Conservation (phyloP, 2,329 filamentous ascomycete genomes). For the Penicillium sp. region DNA sequence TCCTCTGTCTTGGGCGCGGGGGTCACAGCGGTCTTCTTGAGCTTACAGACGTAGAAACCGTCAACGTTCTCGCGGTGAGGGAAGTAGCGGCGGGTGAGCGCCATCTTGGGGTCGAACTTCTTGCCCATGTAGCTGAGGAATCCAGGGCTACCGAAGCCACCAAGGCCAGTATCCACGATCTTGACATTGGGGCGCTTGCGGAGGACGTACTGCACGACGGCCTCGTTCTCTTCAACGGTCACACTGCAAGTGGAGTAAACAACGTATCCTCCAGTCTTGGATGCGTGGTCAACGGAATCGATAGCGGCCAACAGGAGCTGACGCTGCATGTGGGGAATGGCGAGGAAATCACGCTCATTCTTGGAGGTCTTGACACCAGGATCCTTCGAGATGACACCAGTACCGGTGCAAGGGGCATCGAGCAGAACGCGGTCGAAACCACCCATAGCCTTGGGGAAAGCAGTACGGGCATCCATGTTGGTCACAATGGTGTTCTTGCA, state of each 20-base stretch:
- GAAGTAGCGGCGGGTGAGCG: slow-evolving; percentile 82
- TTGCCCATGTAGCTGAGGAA: slow-evolving; percentile 92
- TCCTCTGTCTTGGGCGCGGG: slow-evolving; percentile 45
- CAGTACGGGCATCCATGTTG: slow-evolving; percentile 83
- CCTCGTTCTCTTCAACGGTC: slow-evolving; percentile 90
- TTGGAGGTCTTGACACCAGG: slow-evolving; percentile 98
- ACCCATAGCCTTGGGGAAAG: slow-evolving; percentile 91
- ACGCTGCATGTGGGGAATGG: slow-evolving; percentile 91
- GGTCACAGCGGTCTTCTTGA: slow-evolving; percentile 86
- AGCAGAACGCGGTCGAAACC: slow-evolving; percentile 94
- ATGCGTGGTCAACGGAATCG: slow-evolving; percentile 87
- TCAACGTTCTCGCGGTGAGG: slow-evolving; percentile 93
- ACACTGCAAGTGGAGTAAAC: slow-evolving; percentile 97
- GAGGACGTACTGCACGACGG: slow-evolving; percentile 90
- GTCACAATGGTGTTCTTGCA: slow-evolving; percentile 93
- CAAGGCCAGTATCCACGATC: slow-evolving; percentile 85
- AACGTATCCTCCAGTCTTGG: slow-evolving; percentile 90
- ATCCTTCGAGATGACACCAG: slow-evolving; percentile 96
- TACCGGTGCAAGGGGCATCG: slow-evolving; percentile 94
- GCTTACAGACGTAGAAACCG: slow-evolving; percentile 97
- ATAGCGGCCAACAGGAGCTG: slow-evolving; percentile 91
- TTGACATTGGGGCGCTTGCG: slow-evolving; percentile 90
- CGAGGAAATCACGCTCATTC: slow-evolving; percentile 90
- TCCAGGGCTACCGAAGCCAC: slow-evolving; percentile 83
- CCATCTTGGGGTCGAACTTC: slow-evolving; percentile 82